Evolutionary conservation across 148 eudicot species (phyloP).

Genomic region (Persicaria maculosa): DNA sequence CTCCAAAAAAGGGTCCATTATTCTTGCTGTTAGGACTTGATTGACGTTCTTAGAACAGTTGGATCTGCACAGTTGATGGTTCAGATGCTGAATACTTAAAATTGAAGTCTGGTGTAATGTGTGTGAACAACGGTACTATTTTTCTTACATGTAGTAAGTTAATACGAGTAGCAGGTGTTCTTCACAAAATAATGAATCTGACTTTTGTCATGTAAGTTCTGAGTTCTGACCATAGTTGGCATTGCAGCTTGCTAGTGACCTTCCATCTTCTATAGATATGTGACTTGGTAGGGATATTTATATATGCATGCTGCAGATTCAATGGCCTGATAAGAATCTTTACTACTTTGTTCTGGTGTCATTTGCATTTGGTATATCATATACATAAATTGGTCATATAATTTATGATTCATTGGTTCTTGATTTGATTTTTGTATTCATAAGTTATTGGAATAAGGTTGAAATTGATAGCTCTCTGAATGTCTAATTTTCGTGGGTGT

Average conservation of each 20-base stretch:
- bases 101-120: neutral
- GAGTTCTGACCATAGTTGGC: neutral
- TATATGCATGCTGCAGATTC: neutral
- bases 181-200: neutral
- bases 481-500: neutral
- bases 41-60: neutral
- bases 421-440: neutral
- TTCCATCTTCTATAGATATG: neutral
- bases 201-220: neutral
- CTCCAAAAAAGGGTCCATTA: neutral
- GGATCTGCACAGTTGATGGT: neutral
- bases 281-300: neutral
- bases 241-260: neutral
- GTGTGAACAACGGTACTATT: neutral
- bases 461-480: conserved; percentile 1
- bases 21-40: neutral
- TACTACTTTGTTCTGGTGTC: neutral
- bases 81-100: neutral
- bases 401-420: neutral
- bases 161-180: neutral
- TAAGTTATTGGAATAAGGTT: neutral
- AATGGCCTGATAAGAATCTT: neutral
- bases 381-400: neutral
- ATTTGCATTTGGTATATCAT: neutral
- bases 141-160: neutral